Evolutionary conservation across 441 rosid species (phyloP).

Genomic region (Mallotus repandus): DNA sequence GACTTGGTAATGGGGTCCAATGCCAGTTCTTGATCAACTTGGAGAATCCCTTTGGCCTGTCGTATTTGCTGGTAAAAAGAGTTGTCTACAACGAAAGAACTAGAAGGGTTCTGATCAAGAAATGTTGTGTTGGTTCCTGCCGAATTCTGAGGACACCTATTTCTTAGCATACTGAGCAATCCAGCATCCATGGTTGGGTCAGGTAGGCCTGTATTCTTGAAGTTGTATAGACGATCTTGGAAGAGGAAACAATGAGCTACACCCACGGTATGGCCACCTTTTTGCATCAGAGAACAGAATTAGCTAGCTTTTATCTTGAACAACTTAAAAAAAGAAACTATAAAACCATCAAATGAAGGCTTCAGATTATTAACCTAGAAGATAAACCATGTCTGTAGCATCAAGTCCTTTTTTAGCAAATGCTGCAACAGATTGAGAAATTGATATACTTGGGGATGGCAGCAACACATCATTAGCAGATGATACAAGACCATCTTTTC

Average conservation of each 20-base stretch:
- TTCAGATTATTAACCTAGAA: neutral
- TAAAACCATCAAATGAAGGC: too few species aligned
- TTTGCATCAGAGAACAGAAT: neutral
- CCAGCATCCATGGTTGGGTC: slow-evolving; percentile 49
- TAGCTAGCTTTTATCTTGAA: too few species aligned
- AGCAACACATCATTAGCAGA: slow-evolving; percentile 38
- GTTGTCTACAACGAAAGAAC: slow-evolving; percentile 41
- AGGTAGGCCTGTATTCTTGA: slow-evolving; percentile 27
- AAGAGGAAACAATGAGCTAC: slow-evolving; percentile 42
- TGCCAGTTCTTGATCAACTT: slow-evolving; percentile 51
- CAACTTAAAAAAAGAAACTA: neutral
- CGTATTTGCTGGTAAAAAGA: slow-evolving; percentile 52
- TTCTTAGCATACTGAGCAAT: slow-evolving; percentile 22
- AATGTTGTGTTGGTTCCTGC: slow-evolving; percentile 12
- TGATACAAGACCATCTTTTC: slow-evolving; percentile 43
- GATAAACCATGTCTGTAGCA: too few species aligned
- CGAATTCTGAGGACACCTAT: slow-evolving; percentile 37
- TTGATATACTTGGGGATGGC: slow-evolving; percentile 18
- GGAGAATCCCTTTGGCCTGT: slow-evolving; percentile 39
- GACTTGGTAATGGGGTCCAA: slow-evolving; percentile 27
- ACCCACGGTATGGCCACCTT: slow-evolving; percentile 56
- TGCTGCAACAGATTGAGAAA: too few species aligned
- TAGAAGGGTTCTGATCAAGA: slow-evolving; percentile 46
- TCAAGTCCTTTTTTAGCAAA: slow-evolving; percentile 22
- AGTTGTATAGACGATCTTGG: slow-evolving; percentile 49